Base-by-base conservation (phyloP, 768 basidiomycete species). In the Serendipita vermifera region DNA sequence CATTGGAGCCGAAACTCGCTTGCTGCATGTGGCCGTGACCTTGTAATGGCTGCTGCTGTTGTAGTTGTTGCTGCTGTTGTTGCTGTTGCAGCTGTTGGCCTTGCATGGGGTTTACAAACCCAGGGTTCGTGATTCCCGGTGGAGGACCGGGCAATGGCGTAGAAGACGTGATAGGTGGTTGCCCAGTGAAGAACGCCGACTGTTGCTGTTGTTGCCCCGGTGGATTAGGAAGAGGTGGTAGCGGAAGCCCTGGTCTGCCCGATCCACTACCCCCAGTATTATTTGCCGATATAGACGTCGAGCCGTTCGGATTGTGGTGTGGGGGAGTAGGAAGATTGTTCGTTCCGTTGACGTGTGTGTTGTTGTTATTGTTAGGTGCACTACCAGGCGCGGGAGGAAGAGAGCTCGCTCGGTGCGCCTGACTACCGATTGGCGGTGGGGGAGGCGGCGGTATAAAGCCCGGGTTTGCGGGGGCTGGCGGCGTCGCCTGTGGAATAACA, bases 351-450 rank as follows among this genome's bases (percentile, higher is more conserved):
- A 22, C 46, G 9, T 9, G 39, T 41, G 39, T n/a, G 7, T 29
- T 9, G 9, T 9, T 5, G 46, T 27, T 51, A 31, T 31, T 31
- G 32, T 29, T 31, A 31, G 24, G n/a, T 22, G 46, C 9, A 31
- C 20, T 24, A 43, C 40, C 40, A 7, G 40, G 40, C 24, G 26
- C 40, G n/a, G n/a, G n/a, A 43, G 46, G 46, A 7, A 51, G 27
- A 22, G 46, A 51, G 9, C 24, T 27, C 5, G 22, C 27, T 9
- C 46, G 46, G 32, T 51, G 46, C 9, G 46, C 9, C 29, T 51
- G 46, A n/a, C n/a, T n/a, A n/a, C n/a, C n/a, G 46, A 51, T 51
- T 9, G 46, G 46, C n/a, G 46, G 46, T 24, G 46, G 46, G 27
- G 46, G 46, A 24, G 46, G 46, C n/a, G 46, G 46, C 1, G 46